Evolutionary conservation across 331 rosid genomes (phyloP), one percentile per base, ranked within the genome.

Genomic region (Pyracantha coccinea): DNA sequence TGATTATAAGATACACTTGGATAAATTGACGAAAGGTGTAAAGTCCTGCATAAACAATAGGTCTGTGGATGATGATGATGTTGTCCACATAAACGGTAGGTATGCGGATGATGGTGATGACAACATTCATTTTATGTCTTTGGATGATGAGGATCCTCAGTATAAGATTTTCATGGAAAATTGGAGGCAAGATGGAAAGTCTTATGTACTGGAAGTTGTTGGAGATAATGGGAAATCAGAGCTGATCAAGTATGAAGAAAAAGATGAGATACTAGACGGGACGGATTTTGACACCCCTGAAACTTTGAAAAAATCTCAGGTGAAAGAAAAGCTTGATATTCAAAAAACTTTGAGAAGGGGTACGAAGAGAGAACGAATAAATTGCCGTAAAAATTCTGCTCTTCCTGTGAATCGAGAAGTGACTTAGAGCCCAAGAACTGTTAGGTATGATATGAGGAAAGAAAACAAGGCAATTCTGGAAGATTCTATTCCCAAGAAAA

Each of bases 161-260:
- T 83, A 77, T 69, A 75, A 35, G 31, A 73, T 52, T 33, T 87
- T 85, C 53, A 73, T 84, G 66, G 71, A 84, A 41, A 85, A 74
- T 73, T 71, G 75, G 78, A 77, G 52, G 73, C 66, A 28, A 69
- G 74, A 71, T 58, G 86, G 86, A 14, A 74, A 78, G 14, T 78
- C 83, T 4, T 79, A 79, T 78, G 38, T 60, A 41, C 69, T 71
- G 19, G 63, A 74, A 59, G 38, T 55, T 52, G 27, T 57, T 68
- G 67, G 19, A 15, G 72, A 58, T 60, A 47, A 76, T 32, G 80
- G 63, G 74, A 33, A 68, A 27, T 15, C 47, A 23, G 31, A 72
- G 20, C 21, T 20, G 75, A 31, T 68, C 4, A 73, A 53, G 78
- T 85, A 81, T 27, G 89, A 82, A 63, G 72, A 29, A 17, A 69